Conservation (phyloP, 805 yeast genomes). For the Grigorovia yakushimaensis region DNA sequence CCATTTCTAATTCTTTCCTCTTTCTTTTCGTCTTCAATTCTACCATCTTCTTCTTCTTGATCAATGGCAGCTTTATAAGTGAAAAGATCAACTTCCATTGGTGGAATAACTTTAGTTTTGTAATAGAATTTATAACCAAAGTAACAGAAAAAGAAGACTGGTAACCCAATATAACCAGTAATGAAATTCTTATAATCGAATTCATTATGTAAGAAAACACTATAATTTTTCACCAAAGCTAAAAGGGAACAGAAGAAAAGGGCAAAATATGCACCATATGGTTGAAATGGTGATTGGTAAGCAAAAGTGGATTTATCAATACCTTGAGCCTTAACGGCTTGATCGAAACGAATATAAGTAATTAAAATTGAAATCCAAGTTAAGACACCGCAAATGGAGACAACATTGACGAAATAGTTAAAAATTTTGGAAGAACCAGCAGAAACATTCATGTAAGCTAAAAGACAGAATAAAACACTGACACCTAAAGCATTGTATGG, state of each 20-base stretch:
- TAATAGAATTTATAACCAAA: constrained; percentile 50
- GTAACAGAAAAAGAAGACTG: constrained; percentile 43
- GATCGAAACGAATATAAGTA: constrained; percentile 56
- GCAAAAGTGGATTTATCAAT: constrained; percentile 44
- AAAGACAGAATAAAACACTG: constrained; percentile 44
- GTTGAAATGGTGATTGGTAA: constrained; percentile 59
- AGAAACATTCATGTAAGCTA: constrained; percentile 64
- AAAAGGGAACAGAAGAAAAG: constrained; percentile 44
- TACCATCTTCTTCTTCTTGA: constrained; percentile 28
- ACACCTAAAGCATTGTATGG: constrained; percentile 50
- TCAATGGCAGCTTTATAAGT: constrained; percentile 22
- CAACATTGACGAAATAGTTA: constrained; percentile 63
- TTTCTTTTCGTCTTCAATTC: constrained; percentile 22
- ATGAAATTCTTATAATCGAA: constrained; percentile 60
- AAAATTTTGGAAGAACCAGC: constrained; percentile 48
- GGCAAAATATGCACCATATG: constrained; percentile 56
- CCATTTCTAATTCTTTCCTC: constrained; percentile 20
- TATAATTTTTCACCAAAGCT: constrained; percentile 58
- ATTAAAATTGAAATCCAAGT: constrained; percentile 67
- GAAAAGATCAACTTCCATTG: constrained; percentile 47
- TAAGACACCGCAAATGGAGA: constrained; percentile 63
- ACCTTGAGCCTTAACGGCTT: constrained; percentile 61
- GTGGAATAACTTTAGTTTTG: constrained; percentile 39
- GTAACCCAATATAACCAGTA: constrained; percentile 67
- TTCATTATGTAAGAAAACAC: constrained; percentile 53